Conservation (phyloP, 1,284 basidiomycete species). For the Flammula alnicola region DNA sequence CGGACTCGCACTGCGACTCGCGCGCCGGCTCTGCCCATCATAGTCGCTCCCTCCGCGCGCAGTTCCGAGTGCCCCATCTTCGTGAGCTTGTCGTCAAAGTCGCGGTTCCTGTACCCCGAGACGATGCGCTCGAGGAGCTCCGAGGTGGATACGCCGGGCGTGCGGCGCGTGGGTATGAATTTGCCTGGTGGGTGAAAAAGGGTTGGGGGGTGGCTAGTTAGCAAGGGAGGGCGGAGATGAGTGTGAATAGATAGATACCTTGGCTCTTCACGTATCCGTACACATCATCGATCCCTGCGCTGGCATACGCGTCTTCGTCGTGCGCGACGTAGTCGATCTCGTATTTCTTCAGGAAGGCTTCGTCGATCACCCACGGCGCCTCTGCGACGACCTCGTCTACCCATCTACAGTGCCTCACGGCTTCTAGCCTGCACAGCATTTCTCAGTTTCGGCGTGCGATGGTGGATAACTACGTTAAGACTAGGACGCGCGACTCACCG, state of each 20-base stretch:
- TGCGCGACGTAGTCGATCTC: conserved; percentile 97
- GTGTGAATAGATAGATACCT: too few relatives aligned
- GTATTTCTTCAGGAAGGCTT: conserved; percentile 82
- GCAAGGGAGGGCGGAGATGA: too few relatives aligned
- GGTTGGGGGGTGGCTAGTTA: not conserved
- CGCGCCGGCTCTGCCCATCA: conserved; percentile 38
- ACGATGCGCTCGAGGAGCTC: conserved; percentile 92
- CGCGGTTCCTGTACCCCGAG: conserved; percentile 76
- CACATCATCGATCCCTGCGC: conserved; percentile 81
- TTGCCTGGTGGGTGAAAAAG: conserved; percentile 67
- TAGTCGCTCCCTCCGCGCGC: conserved; percentile 57
- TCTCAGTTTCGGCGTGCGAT: conserved; percentile 10
- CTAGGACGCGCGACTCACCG: too few relatives aligned
- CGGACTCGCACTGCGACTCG: conserved; percentile 35
- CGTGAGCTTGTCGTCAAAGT: conserved; percentile 89
- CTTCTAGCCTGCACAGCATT: conserved; percentile 73
- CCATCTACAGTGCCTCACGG: conserved; percentile 94
- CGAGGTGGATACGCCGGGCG: conserved; percentile 93
- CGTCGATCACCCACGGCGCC: conserved; percentile 91
- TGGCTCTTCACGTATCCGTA: conserved; percentile 83
- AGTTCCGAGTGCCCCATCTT: conserved; percentile 84
- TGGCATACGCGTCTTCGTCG: conserved; percentile 86
- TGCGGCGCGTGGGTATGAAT: conserved; percentile 95
- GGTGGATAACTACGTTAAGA: too few relatives aligned
- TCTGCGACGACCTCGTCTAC: conserved; percentile 96